Base-by-base conservation (phyloP, 257 asterid species). In the Mitragyna speciosa region DNA sequence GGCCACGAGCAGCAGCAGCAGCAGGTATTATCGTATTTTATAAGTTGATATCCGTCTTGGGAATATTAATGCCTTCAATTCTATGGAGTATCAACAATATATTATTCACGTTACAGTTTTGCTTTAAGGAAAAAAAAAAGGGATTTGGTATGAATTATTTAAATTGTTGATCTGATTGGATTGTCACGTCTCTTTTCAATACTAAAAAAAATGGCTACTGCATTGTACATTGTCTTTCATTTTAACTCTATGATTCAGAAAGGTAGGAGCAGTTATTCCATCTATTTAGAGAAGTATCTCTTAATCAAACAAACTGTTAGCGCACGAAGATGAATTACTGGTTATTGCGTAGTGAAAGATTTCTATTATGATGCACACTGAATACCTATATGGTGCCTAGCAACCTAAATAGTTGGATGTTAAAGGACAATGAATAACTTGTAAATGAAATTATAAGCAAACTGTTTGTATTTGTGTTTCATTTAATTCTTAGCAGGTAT, bases 1-100 rank as follows among this genome's bases (percentile, higher is more conserved):
- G 98, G 98, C 98, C 98, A 0, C 90, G 98, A 3, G 98, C 98
- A 63, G 98, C 99, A 1, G 99, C 99, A 30, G 99, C 99, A 22
- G 99, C 99, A 82, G 98, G 98, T 94, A 86, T 72, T 39, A 11
- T 76, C 58, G 17, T 15, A 52, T 19, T 9, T 49, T 72, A 28
- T 24, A 22, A 39, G 31, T 3, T 22, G 12, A 15, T 6, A 54
- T 2, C 2, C 11, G 28, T 76, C 12, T 49, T 51, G 15, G 16
- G 31, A 59, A 58, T 67, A 48, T 65, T 49, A 43, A 8, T 39
- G 51, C 12, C 51, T 76, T 76, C 24, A 30, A 61, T 52, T 16
- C 72, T 76, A 8, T 31, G 69, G 58, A 75, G n/a, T 39, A 36
- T 24, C 4, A 39, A 59, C 10, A 24, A 10, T 15, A 75, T 72